Base-by-base conservation (phyloP, 306 rosid species). In the Cucumis cinereus region DNA sequence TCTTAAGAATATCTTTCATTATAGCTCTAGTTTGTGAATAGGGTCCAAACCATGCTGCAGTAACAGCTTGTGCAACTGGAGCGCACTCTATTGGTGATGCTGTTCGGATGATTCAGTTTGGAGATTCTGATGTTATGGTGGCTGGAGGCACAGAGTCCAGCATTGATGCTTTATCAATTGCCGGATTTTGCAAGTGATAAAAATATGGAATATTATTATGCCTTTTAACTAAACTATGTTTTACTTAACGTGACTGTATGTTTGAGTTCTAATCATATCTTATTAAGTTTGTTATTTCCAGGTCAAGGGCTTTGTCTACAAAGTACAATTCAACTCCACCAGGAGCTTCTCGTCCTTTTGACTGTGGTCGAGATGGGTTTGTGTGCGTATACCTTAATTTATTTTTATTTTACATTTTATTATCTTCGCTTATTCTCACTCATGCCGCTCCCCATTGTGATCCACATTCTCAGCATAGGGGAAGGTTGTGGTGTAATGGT, bases 131-230 rank as follows among this genome's bases (percentile, higher is more conserved):
- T 87, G 91, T 94, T 78, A 94, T 94, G 97, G 90, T 94, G 73
- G 97, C 97, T 61, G 96, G 98, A 81, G 98, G 97, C 74, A 87
- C 97, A 38, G 96, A 94, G 88, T 88, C 97, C 77, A 94, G 98
- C 86, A 91, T 94, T 80, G 98, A 94, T 84, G 97, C 95, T 79
- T 84, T 91, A 80, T 94, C 97, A 43, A 90, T 94, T 56, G 95
- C 96, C 33, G 93, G 96, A 74, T 93, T 93, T 85, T 90, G 98
- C 92, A 85, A 83, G 98, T 91, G 79, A 70, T 53, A 26, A 33
- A 20, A 36, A 7, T 23, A 56, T 22, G 15, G 10, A 74, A 40
- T 19, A 23, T 22, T 43, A 10, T 10, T 45, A 23, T 43, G 57
- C 57, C 56, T 45, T 45, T 26, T 0, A 14, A 69, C 57, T 69